Conservation (phyloP, 23 red algal genomes). For the Gracilaria vermiculophylla region DNA sequence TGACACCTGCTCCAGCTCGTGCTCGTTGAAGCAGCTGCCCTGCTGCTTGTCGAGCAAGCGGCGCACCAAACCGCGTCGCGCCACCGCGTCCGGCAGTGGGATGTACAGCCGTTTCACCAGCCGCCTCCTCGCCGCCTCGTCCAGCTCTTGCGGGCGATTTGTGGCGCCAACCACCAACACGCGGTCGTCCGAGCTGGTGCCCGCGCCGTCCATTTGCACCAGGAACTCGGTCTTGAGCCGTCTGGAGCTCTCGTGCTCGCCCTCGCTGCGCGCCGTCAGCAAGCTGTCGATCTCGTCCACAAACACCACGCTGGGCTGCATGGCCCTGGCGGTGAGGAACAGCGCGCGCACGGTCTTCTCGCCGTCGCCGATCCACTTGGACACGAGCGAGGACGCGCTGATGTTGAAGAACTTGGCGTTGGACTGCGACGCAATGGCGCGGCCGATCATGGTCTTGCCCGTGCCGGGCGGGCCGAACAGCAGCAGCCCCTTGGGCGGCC, state of each 20-base stretch:
- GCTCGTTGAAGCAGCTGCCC: conserved; percentile 49
- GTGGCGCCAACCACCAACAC: conserved; percentile 96
- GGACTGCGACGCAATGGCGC: conserved; percentile 84
- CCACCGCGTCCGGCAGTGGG: conserved; percentile 82
- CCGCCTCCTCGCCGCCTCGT: conserved; percentile 87
- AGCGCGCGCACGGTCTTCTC: conserved; percentile 95
- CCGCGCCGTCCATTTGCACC: conserved; percentile 98
- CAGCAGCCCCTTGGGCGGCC: conserved; percentile 90
- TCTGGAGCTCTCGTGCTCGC: conserved; percentile 81
- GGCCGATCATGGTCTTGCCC: conserved; percentile 98
- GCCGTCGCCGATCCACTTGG: conserved; percentile 96
- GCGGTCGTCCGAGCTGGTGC: conserved; percentile 76
- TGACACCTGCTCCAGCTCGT: conserved; percentile 45
- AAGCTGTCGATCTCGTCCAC: conserved; percentile 99
- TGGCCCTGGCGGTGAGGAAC: conserved; percentile 79
- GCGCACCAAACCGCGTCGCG: conserved; percentile 56
- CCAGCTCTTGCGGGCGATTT: conserved; percentile 93
- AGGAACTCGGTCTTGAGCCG: conserved; percentile 98
- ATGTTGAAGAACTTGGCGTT: conserved; percentile 95
- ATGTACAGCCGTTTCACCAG: conserved; percentile 93
- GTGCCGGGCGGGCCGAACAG: conserved; percentile 98
- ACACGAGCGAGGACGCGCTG: conserved; percentile 77
- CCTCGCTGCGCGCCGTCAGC: conserved; percentile 67
- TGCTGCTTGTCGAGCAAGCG: conserved; percentile 57
- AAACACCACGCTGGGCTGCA: conserved; percentile 93